Evolutionary conservation across 345 rosid species (phyloP), one percentile per base, ranked within the genome.

Genomic region (Acer negundo): DNA sequence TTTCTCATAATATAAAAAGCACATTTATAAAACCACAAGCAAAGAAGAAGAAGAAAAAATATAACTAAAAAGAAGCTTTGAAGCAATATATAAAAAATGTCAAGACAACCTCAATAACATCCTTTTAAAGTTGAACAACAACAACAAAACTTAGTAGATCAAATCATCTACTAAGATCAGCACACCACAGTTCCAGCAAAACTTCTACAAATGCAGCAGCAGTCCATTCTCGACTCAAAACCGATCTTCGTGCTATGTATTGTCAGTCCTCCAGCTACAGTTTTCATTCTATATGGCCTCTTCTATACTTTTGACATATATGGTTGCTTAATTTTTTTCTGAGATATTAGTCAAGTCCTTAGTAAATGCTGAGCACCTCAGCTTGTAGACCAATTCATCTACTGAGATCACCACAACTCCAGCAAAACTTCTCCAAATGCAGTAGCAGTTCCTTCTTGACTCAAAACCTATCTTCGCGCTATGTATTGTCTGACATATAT

Each of bases 171-270:
- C 35, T 31, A 31, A 31, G 35, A 31, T 31, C 0, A 31, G 35
- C 35, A 31, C 6, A 31, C 35, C 35, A 31, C 35, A 28, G 31
- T 28, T 28, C 31, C 31, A 28, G 31, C 31, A 31, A 31, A 31
- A 31, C 5, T 31, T 31, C 31, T 28, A 28, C 26, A 65, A 12
- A 79, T 73, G 83, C 31, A 28, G 31, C 31, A 28, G 31, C 55
- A 38, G 84, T 84, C 84, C 85, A 85, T 81, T 86, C 89, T 86
- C 83, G 87, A 84, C 86, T 86, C 13, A 40, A 59, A 74, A 76
- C 78, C 84, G 73, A 28, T 35, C 3, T 78, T 31, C 26, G 5
- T 35, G 67, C 55, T 1, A 53, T 40, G 8, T 40, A 63, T 17
- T 31, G 4, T 56, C 79, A 46, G 44, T 56, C 79, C 23, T n/a